Evolutionary conservation across 495 filamentous ascomycete species (phyloP).

Genomic region (Penicillium parvum): DNA sequence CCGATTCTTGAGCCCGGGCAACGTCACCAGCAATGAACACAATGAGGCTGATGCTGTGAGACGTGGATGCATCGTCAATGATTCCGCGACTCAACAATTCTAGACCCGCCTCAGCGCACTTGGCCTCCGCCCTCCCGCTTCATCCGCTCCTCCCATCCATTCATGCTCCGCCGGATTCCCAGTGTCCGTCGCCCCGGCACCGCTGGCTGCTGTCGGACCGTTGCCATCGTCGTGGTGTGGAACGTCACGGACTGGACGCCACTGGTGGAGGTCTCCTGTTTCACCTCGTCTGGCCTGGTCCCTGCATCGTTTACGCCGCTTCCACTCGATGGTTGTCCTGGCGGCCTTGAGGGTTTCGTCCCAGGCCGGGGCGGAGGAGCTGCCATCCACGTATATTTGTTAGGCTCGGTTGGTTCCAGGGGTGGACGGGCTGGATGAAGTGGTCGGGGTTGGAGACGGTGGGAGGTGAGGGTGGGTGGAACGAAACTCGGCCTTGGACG

Average conservation of each 20-base stretch:
- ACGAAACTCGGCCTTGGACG: slow-evolving; percentile 9
- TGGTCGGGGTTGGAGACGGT: slow-evolving; percentile 38
- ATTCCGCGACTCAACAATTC: too few species aligned
- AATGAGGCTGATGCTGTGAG: slow-evolving; percentile 9
- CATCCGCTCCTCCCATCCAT: slow-evolving; percentile 51
- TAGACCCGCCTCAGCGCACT: slow-evolving; percentile 13
- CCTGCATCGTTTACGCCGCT: slow-evolving; percentile 9
- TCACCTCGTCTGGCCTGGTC: slow-evolving; percentile 22
- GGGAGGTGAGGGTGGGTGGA: slow-evolving; percentile 25
- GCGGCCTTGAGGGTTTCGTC: slow-evolving; percentile 21
- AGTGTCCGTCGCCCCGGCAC: slow-evolving; percentile 45
- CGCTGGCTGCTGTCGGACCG: slow-evolving; percentile 28
- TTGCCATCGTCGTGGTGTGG: slow-evolving; percentile 52
- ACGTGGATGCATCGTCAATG: slow-evolving; percentile 8
- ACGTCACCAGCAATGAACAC: too few species aligned
- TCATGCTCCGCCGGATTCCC: slow-evolving; percentile 55
- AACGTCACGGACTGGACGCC: slow-evolving; percentile 41
- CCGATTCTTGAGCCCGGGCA: too few species aligned
- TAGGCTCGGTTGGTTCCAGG: slow-evolving; percentile 35
- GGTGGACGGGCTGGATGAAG: slow-evolving; percentile 34
- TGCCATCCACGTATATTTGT: slow-evolving; percentile 42
- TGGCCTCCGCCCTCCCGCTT: slow-evolving; percentile 29
- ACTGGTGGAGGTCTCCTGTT: slow-evolving; percentile 18
- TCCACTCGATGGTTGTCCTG: slow-evolving; percentile 9
- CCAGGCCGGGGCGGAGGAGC: slow-evolving; percentile 21